A percentile compares a stretch with the other conserved stretches of the same genome.
These are phyloP conservation scores for Sporobolomyces roseus DNA, from an alignment of 768 basidiomycete species.

Conservation along the genomic window DNA sequence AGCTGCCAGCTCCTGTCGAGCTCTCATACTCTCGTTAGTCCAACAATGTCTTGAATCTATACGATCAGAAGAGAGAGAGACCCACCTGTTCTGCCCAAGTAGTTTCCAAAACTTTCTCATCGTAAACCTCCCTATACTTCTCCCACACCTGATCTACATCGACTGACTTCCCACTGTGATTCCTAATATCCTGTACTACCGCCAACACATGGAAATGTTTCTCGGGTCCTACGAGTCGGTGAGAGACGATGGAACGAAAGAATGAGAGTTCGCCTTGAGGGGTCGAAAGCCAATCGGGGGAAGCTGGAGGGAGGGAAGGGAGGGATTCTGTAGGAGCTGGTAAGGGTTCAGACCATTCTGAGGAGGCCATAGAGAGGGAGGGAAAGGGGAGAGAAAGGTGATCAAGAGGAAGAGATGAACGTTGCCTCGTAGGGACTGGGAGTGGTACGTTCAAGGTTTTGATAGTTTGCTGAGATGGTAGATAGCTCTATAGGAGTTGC, in stretches of 20 bases:
- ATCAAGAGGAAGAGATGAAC: too few species aligned
- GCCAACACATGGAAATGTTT: slow-evolving; percentile 75
- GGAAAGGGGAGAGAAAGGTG: neutral
- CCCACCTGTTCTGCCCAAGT: slow-evolving; percentile 32
- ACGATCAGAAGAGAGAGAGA: neutral
- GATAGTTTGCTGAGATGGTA: too few species aligned
- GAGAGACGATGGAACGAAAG: slow-evolving; percentile 74
- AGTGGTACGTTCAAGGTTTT: too few species aligned
- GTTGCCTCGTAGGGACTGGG: too few species aligned
- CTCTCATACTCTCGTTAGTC: too few species aligned
- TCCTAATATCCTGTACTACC: slow-evolving; percentile 66
- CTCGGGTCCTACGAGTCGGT: slow-evolving; percentile 77
- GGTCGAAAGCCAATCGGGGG: slow-evolving; percentile 53
- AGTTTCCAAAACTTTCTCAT: slow-evolving; percentile 66
- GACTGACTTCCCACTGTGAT: slow-evolving; percentile 64
- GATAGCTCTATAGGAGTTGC: too few species aligned
- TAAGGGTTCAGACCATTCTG: too few species aligned
- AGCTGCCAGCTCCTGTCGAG: slow-evolving; percentile 3
- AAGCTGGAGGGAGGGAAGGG: neutral
- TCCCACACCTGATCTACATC: slow-evolving; percentile 66
- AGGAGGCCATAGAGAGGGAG: neutral
- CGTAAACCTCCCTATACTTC: slow-evolving; percentile 67
- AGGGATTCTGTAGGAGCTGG: too few species aligned
- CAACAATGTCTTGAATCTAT: too few species aligned
- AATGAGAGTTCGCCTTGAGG: slow-evolving; percentile 79